Conservation (phyloP, 176 grass and related monocot species). For the Chloris gayana region DNA sequence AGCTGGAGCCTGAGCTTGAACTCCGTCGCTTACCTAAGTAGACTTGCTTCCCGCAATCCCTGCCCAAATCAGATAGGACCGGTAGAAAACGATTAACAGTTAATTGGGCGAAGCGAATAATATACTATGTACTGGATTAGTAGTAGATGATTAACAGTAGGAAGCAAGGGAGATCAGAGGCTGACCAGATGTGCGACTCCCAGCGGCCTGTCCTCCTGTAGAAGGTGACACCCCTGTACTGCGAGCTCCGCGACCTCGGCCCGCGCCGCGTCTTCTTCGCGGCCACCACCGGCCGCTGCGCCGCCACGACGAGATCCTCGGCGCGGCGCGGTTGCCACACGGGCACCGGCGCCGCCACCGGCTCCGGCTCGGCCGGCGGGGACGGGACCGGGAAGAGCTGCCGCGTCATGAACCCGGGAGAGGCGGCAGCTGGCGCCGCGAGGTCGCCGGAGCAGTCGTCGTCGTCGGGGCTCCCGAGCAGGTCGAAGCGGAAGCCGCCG, state of each 20-base stretch:
- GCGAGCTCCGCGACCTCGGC: conserved; percentile 92
- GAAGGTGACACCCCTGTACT: conserved; percentile 98
- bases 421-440: neutral
- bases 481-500: conserved; percentile 41
- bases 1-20: conserved; percentile 19
- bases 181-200: conserved; percentile 98
- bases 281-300: neutral
- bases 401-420: conserved; percentile 53
- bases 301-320: conserved; percentile 30
- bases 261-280: conserved; percentile 89
- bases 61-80: conserved; percentile 36
- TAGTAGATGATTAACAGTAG: neutral
- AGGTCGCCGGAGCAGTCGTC: conserved; percentile 37
- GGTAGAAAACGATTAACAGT: conserved; percentile 22
- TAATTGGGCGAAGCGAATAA: neutral
- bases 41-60: conserved; percentile 98
- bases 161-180: conserved; percentile 8
- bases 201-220: conserved; percentile 92
- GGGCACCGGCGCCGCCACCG: conserved; percentile 1
- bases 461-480: conserved; percentile 51
- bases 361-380: neutral
- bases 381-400: conserved; percentile 61
- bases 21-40: conserved; percentile 73
- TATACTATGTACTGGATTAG: neutral
- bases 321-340: conserved; percentile 22